Evolutionary conservation across 2,329 filamentous ascomycete genomes (phyloP).

Genomic region (Arthroderma sp.): DNA sequence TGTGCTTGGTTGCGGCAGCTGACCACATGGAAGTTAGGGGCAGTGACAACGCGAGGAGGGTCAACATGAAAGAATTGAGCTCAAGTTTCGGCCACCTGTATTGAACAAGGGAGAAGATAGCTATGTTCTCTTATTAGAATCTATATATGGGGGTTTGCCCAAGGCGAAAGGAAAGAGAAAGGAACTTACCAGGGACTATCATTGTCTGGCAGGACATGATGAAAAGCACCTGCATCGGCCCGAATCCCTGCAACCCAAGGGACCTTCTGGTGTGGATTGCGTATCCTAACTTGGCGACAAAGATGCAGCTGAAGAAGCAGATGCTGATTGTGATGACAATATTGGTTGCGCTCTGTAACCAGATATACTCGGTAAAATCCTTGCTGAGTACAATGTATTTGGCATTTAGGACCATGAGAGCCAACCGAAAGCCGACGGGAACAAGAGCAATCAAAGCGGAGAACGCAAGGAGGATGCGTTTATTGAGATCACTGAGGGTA

Average conservation of each 20-base stretch:
- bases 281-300: conserved; percentile 46
- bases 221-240: conserved; percentile 53
- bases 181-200: conserved; percentile 44
- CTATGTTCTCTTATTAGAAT: conserved; percentile 23
- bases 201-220: conserved; percentile 56
- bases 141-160: not conserved
- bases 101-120: conserved; percentile 47
- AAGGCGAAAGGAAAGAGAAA: not conserved
- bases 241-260: conserved; percentile 47
- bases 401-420: conserved; percentile 37
- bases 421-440: conserved; percentile 42
- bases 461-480: conserved; percentile 32
- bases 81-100: conserved; percentile 40
- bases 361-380: conserved; percentile 19
- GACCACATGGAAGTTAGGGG: conserved; percentile 58
- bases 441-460: conserved; percentile 39
- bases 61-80: conserved; percentile 42
- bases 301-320: conserved; percentile 49
- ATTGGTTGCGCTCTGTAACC: conserved; percentile 34
- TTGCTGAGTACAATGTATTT: conserved; percentile 23
- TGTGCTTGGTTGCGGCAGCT: conserved; percentile 22
- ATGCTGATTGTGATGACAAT: conserved; percentile 44
- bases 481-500: conserved; percentile 32
- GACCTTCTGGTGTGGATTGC: conserved; percentile 43
- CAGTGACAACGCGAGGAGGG: conserved; percentile 48